A percentile compares a stretch with the other conserved stretches of the same genome.
Conservation (phyloP, 2,329 filamentous ascomycete species). For the Cladosporium sp. region DNA sequence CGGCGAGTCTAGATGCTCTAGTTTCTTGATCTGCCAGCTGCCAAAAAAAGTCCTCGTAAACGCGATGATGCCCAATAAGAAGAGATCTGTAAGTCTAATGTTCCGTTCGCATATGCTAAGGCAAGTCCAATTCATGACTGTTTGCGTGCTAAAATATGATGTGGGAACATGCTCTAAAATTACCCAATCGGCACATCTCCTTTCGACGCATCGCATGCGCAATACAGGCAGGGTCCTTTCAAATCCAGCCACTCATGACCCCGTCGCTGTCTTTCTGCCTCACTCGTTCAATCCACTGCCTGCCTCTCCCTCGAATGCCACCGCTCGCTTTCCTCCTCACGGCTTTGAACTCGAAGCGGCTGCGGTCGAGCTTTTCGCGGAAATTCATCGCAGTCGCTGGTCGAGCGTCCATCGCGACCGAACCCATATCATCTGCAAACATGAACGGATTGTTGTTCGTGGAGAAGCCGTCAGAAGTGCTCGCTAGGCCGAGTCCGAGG, state of each 20-base stretch:
- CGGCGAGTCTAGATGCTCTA: not conserved
- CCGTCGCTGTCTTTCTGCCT: constrained; percentile 17
- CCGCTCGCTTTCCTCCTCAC: constrained; percentile 33
- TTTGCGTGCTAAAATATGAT: not conserved
- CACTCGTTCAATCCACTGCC: constrained; percentile 13
- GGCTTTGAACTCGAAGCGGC: constrained; percentile 38
- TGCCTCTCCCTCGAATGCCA: constrained; percentile 26
- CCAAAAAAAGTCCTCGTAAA: not conserved
- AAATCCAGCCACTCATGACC: constrained; percentile 15
- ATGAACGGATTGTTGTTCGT: not conserved
- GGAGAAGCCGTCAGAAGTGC: constrained; percentile 4
- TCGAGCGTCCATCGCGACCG: not conserved
- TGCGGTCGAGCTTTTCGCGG: constrained; percentile 34
- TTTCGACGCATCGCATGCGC: not conserved
- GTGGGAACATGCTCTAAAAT: not conserved
- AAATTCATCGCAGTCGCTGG: constrained; percentile 29
- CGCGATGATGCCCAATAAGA: not conserved
- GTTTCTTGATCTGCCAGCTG: not conserved
- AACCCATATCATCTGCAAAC: not conserved
- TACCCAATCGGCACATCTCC: not conserved
- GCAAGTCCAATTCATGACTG: not conserved
- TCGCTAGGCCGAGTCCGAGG: constrained; percentile 30
- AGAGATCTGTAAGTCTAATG: too few species aligned
- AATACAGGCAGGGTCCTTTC: not conserved
- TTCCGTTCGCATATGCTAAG: not conserved